phyloP scores from a whole-genome alignment of 495 filamentous ascomycete species.

The Arthonia radiata region DNA sequence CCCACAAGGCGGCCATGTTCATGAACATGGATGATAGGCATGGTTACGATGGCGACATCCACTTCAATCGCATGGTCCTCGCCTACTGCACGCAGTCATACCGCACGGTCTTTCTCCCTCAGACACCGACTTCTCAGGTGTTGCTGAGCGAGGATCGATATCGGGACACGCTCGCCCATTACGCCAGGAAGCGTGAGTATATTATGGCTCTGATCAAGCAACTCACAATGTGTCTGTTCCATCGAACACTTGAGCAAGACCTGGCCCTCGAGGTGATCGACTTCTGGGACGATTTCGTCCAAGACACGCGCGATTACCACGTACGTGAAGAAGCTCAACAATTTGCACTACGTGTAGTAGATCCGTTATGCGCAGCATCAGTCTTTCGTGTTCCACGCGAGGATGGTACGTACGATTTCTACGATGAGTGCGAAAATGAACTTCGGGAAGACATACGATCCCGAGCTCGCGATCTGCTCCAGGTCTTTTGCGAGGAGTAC shows the following conservation, averaged over 20 bases:
- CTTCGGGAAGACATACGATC: neutral
- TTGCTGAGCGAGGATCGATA: too few relatives aligned
- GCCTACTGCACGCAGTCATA: neutral
- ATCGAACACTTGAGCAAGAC: neutral
- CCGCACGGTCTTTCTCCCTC: neutral
- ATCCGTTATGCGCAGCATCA: neutral
- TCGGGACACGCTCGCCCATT: neutral
- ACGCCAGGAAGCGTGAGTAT: neutral
- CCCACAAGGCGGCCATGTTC: too few relatives aligned
- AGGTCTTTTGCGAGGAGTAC: too few relatives aligned
- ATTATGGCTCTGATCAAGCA: neutral
- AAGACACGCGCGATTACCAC: neutral
- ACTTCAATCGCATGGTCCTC: neutral
- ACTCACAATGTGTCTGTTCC: neutral
- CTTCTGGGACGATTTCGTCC: neutral
- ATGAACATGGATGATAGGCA: too few relatives aligned
- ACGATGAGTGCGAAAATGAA: neutral
- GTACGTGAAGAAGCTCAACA: neutral
- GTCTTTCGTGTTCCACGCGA: neutral
- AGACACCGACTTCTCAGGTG: neutral
- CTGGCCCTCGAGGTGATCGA: neutral
- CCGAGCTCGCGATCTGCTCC: slow-evolving; percentile 24
- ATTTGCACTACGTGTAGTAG: neutral
- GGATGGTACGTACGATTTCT: neutral
- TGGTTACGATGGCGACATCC: too few relatives aligned